These are phyloP conservation scores for Allium cepa DNA, from an alignment of 106 monocot species.

Conservation along the genomic window DNA sequence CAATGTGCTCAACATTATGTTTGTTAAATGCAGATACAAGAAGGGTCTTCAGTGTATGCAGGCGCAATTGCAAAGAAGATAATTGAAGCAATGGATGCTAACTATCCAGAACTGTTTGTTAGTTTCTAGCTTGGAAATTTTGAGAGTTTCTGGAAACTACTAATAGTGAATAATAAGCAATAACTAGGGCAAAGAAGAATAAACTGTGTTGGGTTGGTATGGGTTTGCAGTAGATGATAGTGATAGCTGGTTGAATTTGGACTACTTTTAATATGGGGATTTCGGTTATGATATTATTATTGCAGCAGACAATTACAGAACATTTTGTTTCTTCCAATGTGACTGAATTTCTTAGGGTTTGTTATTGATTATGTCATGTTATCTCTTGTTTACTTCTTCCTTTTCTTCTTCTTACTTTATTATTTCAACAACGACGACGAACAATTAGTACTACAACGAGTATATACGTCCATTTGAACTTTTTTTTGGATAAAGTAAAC, in stretches of 20 bases:
- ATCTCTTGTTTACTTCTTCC: no score
- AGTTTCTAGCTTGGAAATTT: slow-evolving; percentile 18
- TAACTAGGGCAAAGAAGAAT: no score
- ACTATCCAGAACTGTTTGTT: slow-evolving; percentile 9
- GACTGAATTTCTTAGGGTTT: no score
- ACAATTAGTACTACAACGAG: no score
- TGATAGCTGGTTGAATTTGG: slow-evolving; percentile 1
- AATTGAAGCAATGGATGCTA: slow-evolving; percentile 52
- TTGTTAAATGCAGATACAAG: slow-evolving; percentile 44
- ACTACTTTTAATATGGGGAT: not conserved
- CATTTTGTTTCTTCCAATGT: not conserved
- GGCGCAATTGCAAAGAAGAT: slow-evolving; percentile 68
- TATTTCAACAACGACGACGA: no score
- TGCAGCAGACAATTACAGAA: not conserved
- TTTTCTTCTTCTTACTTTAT: no score
- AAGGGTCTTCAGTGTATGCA: slow-evolving; percentile 56
- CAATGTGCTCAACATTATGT: not conserved
- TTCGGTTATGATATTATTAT: not conserved
- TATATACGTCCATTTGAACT: no score
- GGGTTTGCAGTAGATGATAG: not conserved
- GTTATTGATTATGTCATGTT: no score
- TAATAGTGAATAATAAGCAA: no score
- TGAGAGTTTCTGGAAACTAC: not conserved
- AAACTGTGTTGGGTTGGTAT: not conserved
- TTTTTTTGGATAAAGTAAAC: no score